Evolutionary conservation across 1,139 yeast genomes (phyloP).

Genomic region (Yamadazyma diddensiae): DNA sequence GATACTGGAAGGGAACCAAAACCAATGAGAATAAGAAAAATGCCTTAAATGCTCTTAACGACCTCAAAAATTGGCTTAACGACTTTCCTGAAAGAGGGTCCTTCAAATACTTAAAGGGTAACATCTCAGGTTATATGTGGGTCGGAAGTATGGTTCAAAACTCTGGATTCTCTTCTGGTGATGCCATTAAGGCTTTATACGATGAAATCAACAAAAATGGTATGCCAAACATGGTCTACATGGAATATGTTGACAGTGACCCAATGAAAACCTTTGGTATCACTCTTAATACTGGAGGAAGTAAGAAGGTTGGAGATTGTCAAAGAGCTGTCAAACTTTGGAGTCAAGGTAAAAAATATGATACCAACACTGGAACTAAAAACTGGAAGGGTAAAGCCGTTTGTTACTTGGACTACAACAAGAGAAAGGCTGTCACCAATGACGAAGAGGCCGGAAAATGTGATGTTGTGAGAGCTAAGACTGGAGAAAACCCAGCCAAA

Average conservation of each 20-base stretch:
- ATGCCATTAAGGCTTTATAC: slow-evolving; percentile 11
- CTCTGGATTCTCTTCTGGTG: slow-evolving; percentile 12
- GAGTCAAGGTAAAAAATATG: slow-evolving; percentile 12
- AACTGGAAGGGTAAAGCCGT: slow-evolving; percentile 5
- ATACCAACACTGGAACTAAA: slow-evolving; percentile 10
- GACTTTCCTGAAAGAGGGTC: slow-evolving; percentile 10
- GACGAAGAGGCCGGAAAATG: slow-evolving; percentile 12
- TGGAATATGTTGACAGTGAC: slow-evolving; percentile 13
- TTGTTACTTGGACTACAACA: slow-evolving; percentile 7
- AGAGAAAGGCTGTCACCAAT: slow-evolving; percentile 8
- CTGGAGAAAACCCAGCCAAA: slow-evolving; percentile 4
- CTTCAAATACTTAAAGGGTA: slow-evolving; percentile 9
- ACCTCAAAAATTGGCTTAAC: slow-evolving; percentile 10
- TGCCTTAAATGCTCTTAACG: slow-evolving; percentile 12
- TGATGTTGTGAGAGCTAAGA: slow-evolving; percentile 5
- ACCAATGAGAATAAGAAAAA: slow-evolving; percentile 9
- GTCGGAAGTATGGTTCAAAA: slow-evolving; percentile 17
- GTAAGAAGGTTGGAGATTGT: slow-evolving; percentile 7
- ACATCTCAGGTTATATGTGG: slow-evolving; percentile 15
- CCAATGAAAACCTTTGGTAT: slow-evolving; percentile 15
- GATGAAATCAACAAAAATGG: slow-evolving; percentile 14
- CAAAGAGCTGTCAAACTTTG: slow-evolving; percentile 15
- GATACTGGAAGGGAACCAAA: slow-evolving; percentile 13
- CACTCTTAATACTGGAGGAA: slow-evolving; percentile 12
- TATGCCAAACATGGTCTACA: slow-evolving; percentile 12